Evolutionary conservation across 2,329 filamentous ascomycete species (phyloP).

Genomic region (Phaeosphaeria sp.): DNA sequence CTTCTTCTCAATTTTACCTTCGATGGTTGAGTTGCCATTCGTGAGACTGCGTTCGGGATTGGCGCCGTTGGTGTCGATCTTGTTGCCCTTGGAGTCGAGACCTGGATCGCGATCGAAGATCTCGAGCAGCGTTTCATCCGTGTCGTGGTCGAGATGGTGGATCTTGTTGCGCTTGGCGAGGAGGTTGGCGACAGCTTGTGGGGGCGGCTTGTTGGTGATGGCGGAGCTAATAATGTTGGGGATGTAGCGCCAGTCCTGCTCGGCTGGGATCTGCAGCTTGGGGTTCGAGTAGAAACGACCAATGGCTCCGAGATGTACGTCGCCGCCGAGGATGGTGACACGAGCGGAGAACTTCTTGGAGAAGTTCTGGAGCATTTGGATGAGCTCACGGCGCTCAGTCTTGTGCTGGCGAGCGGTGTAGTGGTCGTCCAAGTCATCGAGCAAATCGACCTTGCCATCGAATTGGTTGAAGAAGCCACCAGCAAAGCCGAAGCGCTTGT

Average conservation of each 20-base stretch:
- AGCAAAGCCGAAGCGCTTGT: constrained; percentile 86
- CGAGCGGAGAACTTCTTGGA: constrained; percentile 63
- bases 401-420: constrained; percentile 95
- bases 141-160: constrained; percentile 67
- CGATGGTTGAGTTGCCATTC: constrained; percentile 22
- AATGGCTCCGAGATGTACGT: constrained; percentile 68
- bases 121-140: constrained; percentile 69
- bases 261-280: constrained; percentile 61
- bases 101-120: constrained; percentile 67
- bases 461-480: constrained; percentile 92
- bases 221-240: constrained; percentile 69
- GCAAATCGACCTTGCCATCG: constrained; percentile 74
- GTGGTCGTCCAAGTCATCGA: constrained; percentile 71
- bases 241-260: constrained; percentile 68
- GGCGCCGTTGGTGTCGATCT: constrained; percentile 22
- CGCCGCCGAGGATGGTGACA: constrained; percentile 68
- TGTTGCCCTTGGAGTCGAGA: constrained; percentile 28
- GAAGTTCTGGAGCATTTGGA: constrained; percentile 68
- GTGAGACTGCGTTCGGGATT: constrained; percentile 15
- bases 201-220: constrained; percentile 72
- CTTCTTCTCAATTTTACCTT: constrained; percentile 55
- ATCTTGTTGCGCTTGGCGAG: constrained; percentile 69
- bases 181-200: constrained; percentile 68
- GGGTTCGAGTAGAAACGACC: constrained; percentile 70
- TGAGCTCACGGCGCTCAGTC: constrained; percentile 76